phyloP scores from a whole-genome alignment of 768 basidiomycete species.

The Mycena epipterygia region DNA sequence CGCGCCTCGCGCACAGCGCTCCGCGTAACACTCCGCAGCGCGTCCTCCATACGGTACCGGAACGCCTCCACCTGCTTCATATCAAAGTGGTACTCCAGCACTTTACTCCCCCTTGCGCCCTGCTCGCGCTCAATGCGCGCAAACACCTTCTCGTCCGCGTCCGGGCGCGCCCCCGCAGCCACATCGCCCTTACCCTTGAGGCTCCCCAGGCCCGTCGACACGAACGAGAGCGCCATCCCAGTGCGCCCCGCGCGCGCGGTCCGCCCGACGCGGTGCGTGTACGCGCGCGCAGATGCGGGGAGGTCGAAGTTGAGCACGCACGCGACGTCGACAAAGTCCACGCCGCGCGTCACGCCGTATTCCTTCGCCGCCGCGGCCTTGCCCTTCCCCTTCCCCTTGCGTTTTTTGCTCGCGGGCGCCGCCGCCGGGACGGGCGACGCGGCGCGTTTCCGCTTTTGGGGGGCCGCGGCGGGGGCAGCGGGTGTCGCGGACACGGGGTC shows the following conservation, averaged over 20 bases:
- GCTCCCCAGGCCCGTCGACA: conserved; percentile 78
- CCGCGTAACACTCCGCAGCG: conserved; percentile 88
- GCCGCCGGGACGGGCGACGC: conserved; percentile 55
- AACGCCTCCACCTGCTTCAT: conserved; percentile 98
- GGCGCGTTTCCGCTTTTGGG: conserved; percentile 72
- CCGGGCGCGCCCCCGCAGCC: neutral
- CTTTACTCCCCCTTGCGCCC: conserved; percentile 65
- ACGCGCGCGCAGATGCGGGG: conserved; percentile 88
- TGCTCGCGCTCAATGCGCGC: conserved; percentile 84
- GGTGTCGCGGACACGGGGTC: conserved; percentile 44
- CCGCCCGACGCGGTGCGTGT: conserved; percentile 96
- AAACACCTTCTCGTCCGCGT: conserved; percentile 80
- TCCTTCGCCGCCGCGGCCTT: conserved; percentile 69
- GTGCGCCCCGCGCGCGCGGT: conserved; percentile 96
- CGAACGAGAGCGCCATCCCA: conserved; percentile 92
- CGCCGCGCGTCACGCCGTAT: conserved; percentile 94
- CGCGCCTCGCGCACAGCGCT: conserved; percentile 91
- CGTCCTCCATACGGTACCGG: conserved; percentile 98
- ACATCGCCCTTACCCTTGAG: conserved; percentile 45
- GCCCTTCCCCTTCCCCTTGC: conserved; percentile 66
- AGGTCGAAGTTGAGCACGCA: conserved; percentile 99
- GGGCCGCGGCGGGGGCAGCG: conserved; percentile 37
- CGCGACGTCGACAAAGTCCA: conserved; percentile 97
- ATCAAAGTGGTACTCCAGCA: conserved; percentile 95
- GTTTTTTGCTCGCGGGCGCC: conserved; percentile 53